Percentiles rank a stretch among this genome's conserved stretches.
Conservation (phyloP, 768 basidiomycete species). For the Termitomyces sp. region DNA sequence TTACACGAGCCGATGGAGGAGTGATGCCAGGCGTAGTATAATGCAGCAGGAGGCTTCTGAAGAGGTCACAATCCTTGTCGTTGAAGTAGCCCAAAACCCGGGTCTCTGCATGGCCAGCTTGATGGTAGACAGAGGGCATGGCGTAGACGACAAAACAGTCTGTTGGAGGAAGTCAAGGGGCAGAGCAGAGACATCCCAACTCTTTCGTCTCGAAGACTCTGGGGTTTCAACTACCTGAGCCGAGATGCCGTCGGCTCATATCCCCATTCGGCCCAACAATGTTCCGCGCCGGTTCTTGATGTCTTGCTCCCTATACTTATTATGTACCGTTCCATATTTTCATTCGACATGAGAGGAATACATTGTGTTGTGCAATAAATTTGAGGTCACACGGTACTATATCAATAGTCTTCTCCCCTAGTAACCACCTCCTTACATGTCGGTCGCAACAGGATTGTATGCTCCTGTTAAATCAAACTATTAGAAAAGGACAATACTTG, state of each 20-base stretch:
- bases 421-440: constrained; percentile 83
- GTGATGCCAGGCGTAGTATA: constrained; percentile 65
- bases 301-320: neutral
- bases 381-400: neutral
- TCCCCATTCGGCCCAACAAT: neutral
- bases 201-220: neutral
- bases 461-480: constrained; percentile 47
- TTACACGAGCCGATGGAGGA: constrained; percentile 71
- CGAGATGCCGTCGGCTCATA: constrained; percentile 3
- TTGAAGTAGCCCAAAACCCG: constrained; percentile 3
- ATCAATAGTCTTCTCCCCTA: constrained; percentile 76
- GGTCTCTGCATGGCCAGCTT: constrained; percentile 8
- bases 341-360: neutral
- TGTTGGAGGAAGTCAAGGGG: constrained; percentile 1
- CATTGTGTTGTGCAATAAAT: neutral
- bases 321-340: no score
- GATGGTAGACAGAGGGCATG: constrained; percentile 18
- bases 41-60: constrained; percentile 35
- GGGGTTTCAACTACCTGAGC: neutral
- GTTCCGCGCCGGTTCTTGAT: neutral
- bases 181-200: constrained; percentile 10
- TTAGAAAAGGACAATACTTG: neutral
- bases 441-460: constrained; percentile 80
- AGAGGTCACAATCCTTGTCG: constrained; percentile 18
- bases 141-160: neutral